Evolutionary conservation across 1,139 yeast species (phyloP), one percentile per base, ranked within the genome.

Genomic region (Lodderomyces beijingensis): DNA sequence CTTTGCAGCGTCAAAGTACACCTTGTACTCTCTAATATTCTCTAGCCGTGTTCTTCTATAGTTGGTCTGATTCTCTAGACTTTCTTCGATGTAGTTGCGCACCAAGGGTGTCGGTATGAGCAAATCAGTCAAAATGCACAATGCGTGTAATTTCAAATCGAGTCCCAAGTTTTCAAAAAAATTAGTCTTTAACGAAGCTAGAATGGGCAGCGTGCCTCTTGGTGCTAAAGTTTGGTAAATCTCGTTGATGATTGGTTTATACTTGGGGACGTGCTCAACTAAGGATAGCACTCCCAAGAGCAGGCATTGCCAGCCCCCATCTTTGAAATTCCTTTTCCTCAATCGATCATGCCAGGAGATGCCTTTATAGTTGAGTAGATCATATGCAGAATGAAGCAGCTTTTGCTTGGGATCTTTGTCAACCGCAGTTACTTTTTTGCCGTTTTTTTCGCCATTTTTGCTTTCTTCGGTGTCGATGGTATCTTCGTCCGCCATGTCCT

Each of bases 271-370:
- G 44, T 77, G 68, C 29, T 78, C 77, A 8, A 82, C 74, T 33
- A 74, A 56, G 1, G 80, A 70, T 19, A 88, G 65, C 4, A 88
- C 65, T 13, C 96, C 96, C 28, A 88, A 55, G 22, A 88, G 57
- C 30, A 83, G 74, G 27, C 81, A 70, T 47, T 86, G 82, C 96
- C 96, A 89, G 36, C 78, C 78, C 4, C 96, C 95, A 47, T 86
- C 89, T 47, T 73, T 78, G 53, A 84, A 91, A 46, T 75, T 75
- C 37, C 96, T 75, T 41, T 75, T 79, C 10, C 80, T 71, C 18
- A 88, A 65, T 29, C 94, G 65, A 18, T 84, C 93, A 41, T 79
- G 75, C 96, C 96, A 89, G 13, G 79, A 61, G 0, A 64, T 63
- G 28, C 78, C 77, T 37, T 84, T 68, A 54, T 77, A 78, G 37